phyloP scores from a whole-genome alignment of 352 stramenopile genomes.

The Pelagophyceae sp. region DNA sequence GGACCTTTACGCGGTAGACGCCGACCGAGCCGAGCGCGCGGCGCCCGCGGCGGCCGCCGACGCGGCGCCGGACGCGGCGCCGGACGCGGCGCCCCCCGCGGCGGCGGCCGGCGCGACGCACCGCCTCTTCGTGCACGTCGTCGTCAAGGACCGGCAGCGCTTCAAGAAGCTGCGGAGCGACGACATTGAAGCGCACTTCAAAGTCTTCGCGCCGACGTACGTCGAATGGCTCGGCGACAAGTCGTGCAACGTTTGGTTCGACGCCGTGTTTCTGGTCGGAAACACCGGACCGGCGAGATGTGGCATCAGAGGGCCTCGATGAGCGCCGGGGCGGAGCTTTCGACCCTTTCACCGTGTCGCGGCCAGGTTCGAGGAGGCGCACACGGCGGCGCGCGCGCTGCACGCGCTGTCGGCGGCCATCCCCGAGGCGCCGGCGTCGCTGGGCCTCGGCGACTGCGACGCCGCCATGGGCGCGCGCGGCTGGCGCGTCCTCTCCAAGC shows the following conservation, averaged over 20 bases:
- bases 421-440: neutral
- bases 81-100: neutral
- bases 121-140: neutral
- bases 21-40: neutral
- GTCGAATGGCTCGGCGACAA: neutral
- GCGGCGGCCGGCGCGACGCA: no score
- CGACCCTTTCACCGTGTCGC: no score
- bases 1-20: neutral
- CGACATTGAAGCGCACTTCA: neutral
- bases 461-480: neutral
- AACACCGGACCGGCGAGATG: no score
- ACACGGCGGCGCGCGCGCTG: neutral
- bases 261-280: no score
- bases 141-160: neutral
- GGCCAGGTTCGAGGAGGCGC: neutral
- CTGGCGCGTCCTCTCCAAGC: slow-evolving; percentile 5
- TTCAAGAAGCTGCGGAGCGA: slow-evolving; percentile 14
- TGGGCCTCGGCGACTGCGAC: neutral
- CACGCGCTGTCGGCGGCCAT: neutral
- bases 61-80: no score
- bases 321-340: no score
- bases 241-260: slow-evolving; percentile 1
- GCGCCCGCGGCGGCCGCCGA: neutral
- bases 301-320: no score
- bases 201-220: neutral